These are phyloP conservation scores for Pythium scleroteichum DNA, from an alignment of 352 stramenopile species.

Conservation along the genomic window DNA sequence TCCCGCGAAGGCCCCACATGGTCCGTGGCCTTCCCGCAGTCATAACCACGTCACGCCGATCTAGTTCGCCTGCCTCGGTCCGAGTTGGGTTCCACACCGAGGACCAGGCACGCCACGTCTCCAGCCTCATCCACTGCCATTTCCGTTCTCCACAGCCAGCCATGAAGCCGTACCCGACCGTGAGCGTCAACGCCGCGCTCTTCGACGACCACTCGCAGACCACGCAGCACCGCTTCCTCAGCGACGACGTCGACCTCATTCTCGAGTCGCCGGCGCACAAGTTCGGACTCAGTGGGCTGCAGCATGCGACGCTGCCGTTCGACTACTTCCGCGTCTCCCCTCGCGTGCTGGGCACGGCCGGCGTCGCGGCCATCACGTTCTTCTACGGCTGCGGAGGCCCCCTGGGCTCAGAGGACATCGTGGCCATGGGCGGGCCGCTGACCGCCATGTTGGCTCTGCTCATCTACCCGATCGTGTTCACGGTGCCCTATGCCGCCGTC, in stretches of 20 bases:
- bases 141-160: too few species aligned
- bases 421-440: conserved; percentile 53
- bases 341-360: conserved; percentile 39
- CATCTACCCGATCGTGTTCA: conserved; percentile 67
- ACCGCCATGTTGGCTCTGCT: conserved; percentile 50
- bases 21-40: too few species aligned
- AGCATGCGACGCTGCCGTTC: conserved; percentile 7
- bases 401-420: conserved; percentile 57
- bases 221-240: conserved; percentile 17
- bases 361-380: conserved; percentile 52
- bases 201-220: background rate
- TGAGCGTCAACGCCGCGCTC: background rate
- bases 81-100: too few species aligned
- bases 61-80: too few species aligned
- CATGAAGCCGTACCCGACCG: conserved; percentile 13
- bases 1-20: too few species aligned
- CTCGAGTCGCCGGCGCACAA: conserved; percentile 23
- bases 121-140: background rate
- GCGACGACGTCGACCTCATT: conserved; percentile 23
- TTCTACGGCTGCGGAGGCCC: conserved; percentile 50
- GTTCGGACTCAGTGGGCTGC: background rate
- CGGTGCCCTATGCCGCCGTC: conserved; percentile 56
- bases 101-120: background rate
- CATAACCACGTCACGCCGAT: too few species aligned
- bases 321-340: conserved; percentile 22